Evolutionary conservation across 768 basidiomycete genomes (phyloP).

Genomic region (Naganishia randhawae): DNA sequence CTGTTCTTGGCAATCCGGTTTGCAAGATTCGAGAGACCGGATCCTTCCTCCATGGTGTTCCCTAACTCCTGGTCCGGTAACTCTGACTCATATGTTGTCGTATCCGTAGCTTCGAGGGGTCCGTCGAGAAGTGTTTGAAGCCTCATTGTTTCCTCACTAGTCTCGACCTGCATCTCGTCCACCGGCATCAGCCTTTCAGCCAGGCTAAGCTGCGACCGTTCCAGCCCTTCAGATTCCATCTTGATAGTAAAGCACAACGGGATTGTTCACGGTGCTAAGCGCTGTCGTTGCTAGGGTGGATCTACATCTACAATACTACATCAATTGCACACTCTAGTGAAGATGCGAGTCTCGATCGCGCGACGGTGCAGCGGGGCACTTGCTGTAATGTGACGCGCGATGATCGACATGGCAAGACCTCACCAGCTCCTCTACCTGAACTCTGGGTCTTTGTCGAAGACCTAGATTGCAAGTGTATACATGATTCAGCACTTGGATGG

Average conservation of each 20-base stretch:
- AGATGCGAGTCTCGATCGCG: background rate
- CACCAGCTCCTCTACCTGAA: too few species aligned
- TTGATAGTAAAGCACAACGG: too few species aligned
- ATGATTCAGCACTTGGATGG: background rate
- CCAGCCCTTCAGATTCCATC: background rate
- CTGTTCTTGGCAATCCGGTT: slow-evolving; percentile 13
- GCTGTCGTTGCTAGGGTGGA: too few species aligned
- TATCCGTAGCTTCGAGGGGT: background rate
- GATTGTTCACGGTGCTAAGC: background rate
- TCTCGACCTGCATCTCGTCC: slow-evolving; percentile 1
- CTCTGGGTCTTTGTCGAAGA: too few species aligned
- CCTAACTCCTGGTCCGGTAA: background rate
- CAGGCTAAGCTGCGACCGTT: background rate
- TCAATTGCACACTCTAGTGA: background rate
- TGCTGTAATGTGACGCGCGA: background rate
- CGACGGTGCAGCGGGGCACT: too few species aligned
- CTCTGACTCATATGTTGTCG: too few species aligned
- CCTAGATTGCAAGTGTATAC: too few species aligned
- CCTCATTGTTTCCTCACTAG: background rate
- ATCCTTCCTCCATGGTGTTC: slow-evolving; percentile 3
- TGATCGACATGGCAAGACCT: too few species aligned
- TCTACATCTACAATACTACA: too few species aligned
- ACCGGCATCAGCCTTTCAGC: background rate
- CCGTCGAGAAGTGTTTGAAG: slow-evolving; percentile 6
- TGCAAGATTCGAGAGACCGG: background rate